Evolutionary conservation across 2,329 filamentous ascomycete genomes (phyloP).

Genomic region (Aspergillus sp.): DNA sequence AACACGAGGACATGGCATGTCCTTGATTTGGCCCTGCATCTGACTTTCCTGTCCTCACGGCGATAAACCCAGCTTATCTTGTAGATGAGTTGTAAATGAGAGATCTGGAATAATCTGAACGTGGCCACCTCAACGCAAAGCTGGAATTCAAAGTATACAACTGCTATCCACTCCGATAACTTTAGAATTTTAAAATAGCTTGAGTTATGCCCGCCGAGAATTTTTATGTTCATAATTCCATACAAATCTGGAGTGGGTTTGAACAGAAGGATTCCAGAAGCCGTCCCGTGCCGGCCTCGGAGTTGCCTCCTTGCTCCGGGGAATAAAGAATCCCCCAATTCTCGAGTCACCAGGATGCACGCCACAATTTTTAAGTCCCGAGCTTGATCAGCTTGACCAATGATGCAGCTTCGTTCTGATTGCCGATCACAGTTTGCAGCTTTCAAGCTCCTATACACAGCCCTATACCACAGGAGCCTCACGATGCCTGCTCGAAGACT

Average conservation of each 20-base stretch:
- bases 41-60: too few species aligned
- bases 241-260: not conserved
- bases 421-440: not conserved
- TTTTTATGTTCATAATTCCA: not conserved
- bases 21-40: too few species aligned
- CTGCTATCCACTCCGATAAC: not conserved
- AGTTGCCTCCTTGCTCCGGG: not conserved
- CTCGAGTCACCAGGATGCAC: not conserved
- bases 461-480: not conserved
- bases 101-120: too few species aligned
- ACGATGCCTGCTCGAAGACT: not conserved
- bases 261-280: not conserved
- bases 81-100: too few species aligned
- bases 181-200: not conserved
- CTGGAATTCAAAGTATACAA: too few species aligned
- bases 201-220: not conserved
- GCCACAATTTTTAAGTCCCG: slow-evolving; percentile 4
- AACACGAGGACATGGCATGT: too few species aligned
- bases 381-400: slow-evolving; percentile 4
- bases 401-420: not conserved
- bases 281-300: not conserved
- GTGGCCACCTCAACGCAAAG: too few species aligned
- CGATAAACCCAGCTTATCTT: too few species aligned
- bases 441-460: not conserved
- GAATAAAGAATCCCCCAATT: too few species aligned